phyloP scores from a whole-genome alignment of 2,329 filamentous ascomycete species.

The Exserohilum turcica region DNA sequence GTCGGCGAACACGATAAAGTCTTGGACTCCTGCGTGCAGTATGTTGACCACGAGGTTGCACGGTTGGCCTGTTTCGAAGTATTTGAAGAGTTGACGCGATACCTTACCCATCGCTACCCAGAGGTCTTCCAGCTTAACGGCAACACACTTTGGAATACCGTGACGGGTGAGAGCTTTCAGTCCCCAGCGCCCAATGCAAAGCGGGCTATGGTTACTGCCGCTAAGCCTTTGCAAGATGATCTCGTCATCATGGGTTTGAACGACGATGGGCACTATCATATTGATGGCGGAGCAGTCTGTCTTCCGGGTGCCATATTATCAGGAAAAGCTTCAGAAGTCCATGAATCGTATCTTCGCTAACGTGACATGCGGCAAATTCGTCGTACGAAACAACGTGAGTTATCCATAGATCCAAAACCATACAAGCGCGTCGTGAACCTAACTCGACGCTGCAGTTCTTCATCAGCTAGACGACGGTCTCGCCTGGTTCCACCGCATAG shows the following conservation, averaged over 20 bases:
- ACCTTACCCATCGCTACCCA: conserved; percentile 5
- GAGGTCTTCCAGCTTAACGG: neutral
- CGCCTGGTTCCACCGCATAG: conserved; percentile 3
- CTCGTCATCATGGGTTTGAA: conserved; percentile 1
- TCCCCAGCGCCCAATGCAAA: conserved; percentile 1
- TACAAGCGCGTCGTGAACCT: neutral
- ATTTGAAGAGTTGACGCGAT: conserved; percentile 2
- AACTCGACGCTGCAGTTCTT: neutral
- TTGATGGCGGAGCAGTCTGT: conserved; percentile 3
- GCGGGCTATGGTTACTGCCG: conserved; percentile 3
- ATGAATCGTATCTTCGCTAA: conserved; percentile 5
- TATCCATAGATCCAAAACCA: no score
- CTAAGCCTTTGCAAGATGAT: conserved; percentile 2
- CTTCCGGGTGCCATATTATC: conserved; percentile 3
- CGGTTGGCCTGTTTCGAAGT: conserved; percentile 1
- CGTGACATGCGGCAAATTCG: conserved; percentile 1
- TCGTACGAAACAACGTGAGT: conserved; percentile 4
- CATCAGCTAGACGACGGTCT: conserved; percentile 4
- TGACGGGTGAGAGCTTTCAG: neutral
- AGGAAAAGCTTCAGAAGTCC: conserved; percentile 3
- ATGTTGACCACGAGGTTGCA: neutral
- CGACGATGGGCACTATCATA: conserved; percentile 6
- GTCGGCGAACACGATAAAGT: neutral
- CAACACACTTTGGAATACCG: neutral
- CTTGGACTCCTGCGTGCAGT: neutral